Percentiles rank a stretch among this genome's conserved stretches.
Conservation (phyloP, 2,329 filamentous ascomycete species). For the Parasarocladium wereldwijsianum region DNA sequence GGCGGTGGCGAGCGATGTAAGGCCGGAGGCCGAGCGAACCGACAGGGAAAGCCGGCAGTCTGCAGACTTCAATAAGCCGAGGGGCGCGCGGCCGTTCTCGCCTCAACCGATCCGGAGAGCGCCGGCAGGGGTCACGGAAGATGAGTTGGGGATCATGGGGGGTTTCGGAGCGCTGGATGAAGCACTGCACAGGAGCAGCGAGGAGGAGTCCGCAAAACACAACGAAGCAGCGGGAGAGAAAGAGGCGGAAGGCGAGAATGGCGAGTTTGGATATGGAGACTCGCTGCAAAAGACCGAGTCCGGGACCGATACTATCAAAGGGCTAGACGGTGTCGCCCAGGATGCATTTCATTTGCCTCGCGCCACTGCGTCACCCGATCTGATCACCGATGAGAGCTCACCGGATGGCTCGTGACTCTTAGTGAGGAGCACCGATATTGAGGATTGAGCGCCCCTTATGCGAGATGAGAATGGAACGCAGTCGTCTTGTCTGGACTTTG, state of each 20-base stretch:
- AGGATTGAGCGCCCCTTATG: too few relatives aligned
- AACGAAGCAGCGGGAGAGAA: too few relatives aligned
- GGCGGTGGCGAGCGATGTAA: constrained; percentile 22
- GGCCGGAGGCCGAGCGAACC: constrained; percentile 11
- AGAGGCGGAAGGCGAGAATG: constrained; percentile 7
- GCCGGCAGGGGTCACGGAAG: constrained; percentile 25
- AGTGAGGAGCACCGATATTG: too few relatives aligned
- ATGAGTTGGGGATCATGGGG: constrained; percentile 18
- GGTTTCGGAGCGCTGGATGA: constrained; percentile 5
- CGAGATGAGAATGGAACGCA: too few relatives aligned
- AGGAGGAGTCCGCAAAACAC: constrained; percentile 8
- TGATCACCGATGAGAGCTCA: constrained; percentile 15
- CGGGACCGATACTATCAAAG: too few relatives aligned
- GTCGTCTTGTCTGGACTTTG: too few relatives aligned
- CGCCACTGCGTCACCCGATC: constrained; percentile 14
- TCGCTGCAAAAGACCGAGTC: too few relatives aligned
- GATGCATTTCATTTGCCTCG: too few relatives aligned
- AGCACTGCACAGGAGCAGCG: too few relatives aligned
- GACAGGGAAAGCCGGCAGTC: constrained; percentile 30
- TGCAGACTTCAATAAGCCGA: constrained; percentile 38
- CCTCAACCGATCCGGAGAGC: constrained; percentile 34
- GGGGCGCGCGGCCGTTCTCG: constrained; percentile 43
- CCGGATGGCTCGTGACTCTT: constrained; percentile 9
- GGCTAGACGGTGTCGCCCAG: too few relatives aligned
- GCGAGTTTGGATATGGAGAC: neutral